Conservation (phyloP, 345 rosid species). For the Moricandia moricandioides region DNA sequence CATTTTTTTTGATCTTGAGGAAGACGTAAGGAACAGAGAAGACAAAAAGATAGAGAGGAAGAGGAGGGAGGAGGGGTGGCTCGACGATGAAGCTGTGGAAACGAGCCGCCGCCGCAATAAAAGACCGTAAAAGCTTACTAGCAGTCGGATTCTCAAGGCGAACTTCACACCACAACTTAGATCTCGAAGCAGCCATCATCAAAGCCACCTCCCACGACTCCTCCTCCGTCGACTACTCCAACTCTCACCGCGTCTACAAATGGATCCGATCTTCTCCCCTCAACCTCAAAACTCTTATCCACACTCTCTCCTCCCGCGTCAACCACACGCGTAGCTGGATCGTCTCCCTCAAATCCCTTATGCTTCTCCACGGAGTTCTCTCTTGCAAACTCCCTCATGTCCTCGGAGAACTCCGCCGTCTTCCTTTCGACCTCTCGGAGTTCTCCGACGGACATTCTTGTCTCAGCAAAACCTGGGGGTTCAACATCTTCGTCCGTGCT, state of each 20-base stretch:
- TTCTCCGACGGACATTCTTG: constrained; percentile 53
- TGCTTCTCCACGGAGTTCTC: constrained; percentile 73
- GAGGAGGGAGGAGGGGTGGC: neutral
- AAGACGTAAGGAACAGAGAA: constrained; percentile 8
- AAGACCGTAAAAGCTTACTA: constrained; percentile 68
- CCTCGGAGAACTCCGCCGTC: constrained; percentile 41
- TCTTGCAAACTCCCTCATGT: constrained; percentile 50
- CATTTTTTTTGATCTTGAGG: neutral
- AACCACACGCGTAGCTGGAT: constrained; percentile 64
- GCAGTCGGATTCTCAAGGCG: constrained; percentile 37
- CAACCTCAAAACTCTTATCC: constrained; percentile 52
- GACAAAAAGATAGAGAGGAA: neutral
- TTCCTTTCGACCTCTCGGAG: constrained; percentile 69
- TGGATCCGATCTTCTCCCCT: constrained; percentile 65
- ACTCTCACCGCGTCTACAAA: constrained; percentile 55
- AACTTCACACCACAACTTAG: constrained; percentile 39
- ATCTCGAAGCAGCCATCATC: constrained; percentile 67
- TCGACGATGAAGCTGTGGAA: constrained; percentile 59
- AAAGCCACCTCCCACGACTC: constrained; percentile 86
- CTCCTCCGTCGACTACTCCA: constrained; percentile 50
- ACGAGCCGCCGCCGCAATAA: constrained; percentile 63
- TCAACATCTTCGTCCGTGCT: constrained; percentile 54
- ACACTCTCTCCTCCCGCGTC: constrained; percentile 50
- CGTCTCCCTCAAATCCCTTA: constrained; percentile 68
- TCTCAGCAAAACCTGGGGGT: constrained; percentile 50